A percentile compares a stretch with the other conserved stretches of the same genome.
These are phyloP conservation scores for Blumeria hordei DNA, from an alignment of 2,329 filamentous ascomycete genomes.

Conservation along the genomic window DNA sequence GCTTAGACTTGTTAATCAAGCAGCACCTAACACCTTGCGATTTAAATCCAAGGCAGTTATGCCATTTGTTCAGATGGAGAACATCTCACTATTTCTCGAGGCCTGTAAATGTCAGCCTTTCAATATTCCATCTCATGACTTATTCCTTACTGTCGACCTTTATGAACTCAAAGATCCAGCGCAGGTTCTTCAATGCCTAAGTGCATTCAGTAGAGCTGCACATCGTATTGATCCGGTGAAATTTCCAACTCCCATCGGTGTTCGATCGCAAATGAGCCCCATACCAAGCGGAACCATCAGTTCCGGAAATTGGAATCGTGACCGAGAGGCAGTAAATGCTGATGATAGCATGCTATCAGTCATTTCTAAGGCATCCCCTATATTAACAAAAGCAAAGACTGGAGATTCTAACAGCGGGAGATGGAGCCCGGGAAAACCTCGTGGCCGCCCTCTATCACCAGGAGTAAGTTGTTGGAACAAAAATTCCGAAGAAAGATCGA, in stretches of 20 bases:
- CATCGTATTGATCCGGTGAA: conserved; percentile 45
- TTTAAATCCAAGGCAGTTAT: conserved; percentile 70
- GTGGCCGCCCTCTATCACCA: conserved; percentile 27
- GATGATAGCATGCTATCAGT: no score
- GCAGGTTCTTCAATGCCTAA: conserved; percentile 80
- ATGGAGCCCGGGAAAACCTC: conserved; percentile 37
- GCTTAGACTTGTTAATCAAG: conserved; percentile 51
- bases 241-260: conserved; percentile 57
- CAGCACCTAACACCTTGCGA: conserved; percentile 51
- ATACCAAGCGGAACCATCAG: conserved; percentile 8
- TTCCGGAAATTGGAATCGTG: not conserved
- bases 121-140: conserved; percentile 75
- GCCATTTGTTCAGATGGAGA: conserved; percentile 99
- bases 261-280: conserved; percentile 40
- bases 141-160: conserved; percentile 90
- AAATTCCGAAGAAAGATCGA: conserved; percentile 54
- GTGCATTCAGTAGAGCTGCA: conserved; percentile 75
- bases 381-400: conserved; percentile 14
- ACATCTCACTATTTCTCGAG: conserved; percentile 84
- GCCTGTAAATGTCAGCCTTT: conserved; percentile 70
- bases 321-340: no score
- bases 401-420: conserved; percentile 24
- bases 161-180: conserved; percentile 91
- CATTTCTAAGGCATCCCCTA: conserved; percentile 2
- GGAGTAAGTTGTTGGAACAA: conserved; percentile 75